Conservation (phyloP, 139 green algal species). For the Chlamydomonas incerta region DNA sequence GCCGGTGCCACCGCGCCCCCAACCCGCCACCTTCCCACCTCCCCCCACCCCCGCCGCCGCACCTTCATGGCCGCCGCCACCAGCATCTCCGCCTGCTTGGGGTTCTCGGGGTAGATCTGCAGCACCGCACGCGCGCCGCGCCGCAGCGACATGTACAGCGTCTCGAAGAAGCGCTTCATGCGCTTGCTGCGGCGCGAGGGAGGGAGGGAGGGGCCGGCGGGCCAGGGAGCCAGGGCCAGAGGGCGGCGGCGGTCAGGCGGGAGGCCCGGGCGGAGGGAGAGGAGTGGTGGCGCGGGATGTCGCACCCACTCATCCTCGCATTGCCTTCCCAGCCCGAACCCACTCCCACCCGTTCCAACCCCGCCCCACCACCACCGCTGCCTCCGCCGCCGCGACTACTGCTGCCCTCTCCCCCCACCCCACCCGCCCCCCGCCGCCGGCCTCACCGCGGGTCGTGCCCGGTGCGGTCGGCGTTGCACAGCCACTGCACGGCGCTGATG, state of each 20-base stretch:
- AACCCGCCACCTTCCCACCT: too few relatives aligned
- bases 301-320: too few relatives aligned
- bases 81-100: slow-evolving; percentile 92
- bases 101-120: slow-evolving; percentile 93
- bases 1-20: too few relatives aligned
- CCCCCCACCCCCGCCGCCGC: not conserved
- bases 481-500: slow-evolving; percentile 91
- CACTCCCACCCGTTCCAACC: not conserved
- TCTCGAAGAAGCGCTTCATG: slow-evolving; percentile 91
- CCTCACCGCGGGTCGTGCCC: slow-evolving; percentile 80
- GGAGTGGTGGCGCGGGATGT: too few relatives aligned
- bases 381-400: not conserved
- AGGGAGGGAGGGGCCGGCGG: not conserved
- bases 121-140: slow-evolving; percentile 88
- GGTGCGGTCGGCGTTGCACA: slow-evolving; percentile 94
- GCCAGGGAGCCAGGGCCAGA: too few relatives aligned
- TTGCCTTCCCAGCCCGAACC: too few relatives aligned
- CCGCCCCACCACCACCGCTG: not conserved
- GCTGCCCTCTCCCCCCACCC: not conserved
- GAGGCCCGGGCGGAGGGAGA: not conserved
- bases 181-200: slow-evolving; percentile 55
- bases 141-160: slow-evolving; percentile 85
- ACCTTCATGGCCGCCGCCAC: slow-evolving; percentile 91
- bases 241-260: too few relatives aligned
- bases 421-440: not conserved